Percentiles rank a stretch among this genome's conserved stretches.
Conservation (phyloP, 352 stramenopile species). For the Pythium diclinum region DNA sequence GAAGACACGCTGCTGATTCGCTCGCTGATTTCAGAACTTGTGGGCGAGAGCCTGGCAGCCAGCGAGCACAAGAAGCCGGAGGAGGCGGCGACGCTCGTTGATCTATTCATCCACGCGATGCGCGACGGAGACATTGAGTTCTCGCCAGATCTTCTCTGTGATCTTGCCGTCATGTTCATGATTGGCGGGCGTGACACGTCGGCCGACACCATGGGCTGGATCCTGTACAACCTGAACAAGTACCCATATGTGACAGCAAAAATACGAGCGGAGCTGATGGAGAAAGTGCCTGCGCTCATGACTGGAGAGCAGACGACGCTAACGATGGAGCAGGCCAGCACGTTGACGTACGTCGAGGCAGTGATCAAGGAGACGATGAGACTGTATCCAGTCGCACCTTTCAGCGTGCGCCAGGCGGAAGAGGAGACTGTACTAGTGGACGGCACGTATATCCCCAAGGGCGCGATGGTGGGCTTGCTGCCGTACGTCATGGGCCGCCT, state of each 20-base stretch:
- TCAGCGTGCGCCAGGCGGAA: conserved; percentile 24
- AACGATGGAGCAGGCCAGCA: conserved; percentile 12
- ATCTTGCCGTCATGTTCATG: conserved; percentile 47
- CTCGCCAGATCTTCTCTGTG: conserved; percentile 27
- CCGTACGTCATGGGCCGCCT: conserved; percentile 32
- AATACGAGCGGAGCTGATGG: conserved; percentile 28
- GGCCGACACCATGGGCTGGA: conserved; percentile 40
- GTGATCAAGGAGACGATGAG: conserved; percentile 37
- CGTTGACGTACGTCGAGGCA: conserved; percentile 25
- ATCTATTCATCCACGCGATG: conserved; percentile 24
- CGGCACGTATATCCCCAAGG: conserved; percentile 29
- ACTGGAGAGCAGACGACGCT: background rate
- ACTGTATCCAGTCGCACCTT: conserved; percentile 33
- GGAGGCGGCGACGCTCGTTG: conserved; percentile 19
- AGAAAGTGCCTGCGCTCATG: conserved; percentile 22
- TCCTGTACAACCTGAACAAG: conserved; percentile 36
- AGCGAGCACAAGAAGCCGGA: background rate
- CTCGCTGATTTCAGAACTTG: conserved; percentile 16
- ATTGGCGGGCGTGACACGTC: conserved; percentile 52
- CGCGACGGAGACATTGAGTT: conserved; percentile 19
- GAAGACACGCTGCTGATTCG: conserved; percentile 7
- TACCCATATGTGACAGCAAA: conserved; percentile 37
- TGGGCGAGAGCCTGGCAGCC: conserved; percentile 8
- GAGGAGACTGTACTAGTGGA: conserved; percentile 32
- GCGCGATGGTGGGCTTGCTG: conserved; percentile 21